Base-by-base conservation (phyloP, 176 grass and related monocot species). In the Oryza meridionalis region DNA sequence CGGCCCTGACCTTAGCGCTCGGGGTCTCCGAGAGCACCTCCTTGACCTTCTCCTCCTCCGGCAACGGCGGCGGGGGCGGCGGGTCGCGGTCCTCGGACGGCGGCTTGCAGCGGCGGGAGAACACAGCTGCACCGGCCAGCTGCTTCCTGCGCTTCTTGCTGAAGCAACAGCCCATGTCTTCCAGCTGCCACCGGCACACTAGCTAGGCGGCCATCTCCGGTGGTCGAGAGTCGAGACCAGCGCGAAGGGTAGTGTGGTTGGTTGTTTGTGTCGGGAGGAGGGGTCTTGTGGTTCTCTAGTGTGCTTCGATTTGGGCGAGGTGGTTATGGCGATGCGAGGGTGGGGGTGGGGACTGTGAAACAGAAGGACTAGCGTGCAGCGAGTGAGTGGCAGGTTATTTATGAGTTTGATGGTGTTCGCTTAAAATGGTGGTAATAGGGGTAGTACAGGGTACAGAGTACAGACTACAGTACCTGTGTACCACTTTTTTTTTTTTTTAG, bases 31-130 rank as follows among this genome's bases (percentile, higher is more conserved):
- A 95, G 45, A 95, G 87, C 69, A 98, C 95, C 83, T 98, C 95
- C 84, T 98, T 98, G 22, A 98, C 95, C 37, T 86, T 93, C 89
- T 98, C 95, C 85, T 92, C 95, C 82, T 87, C 95, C 76, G 87
- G 81, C 2, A 88, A 81, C 59, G 87, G 88, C 65, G 86, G 89
- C 0, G 84, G 55, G 7, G 83, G 86, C 44, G 83, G 86, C 44
- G 81, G 87, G 65, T 84, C 77, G 53, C 86, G 67, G 78, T 84
- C 47, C 51, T 84, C 90, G 70, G 43, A 46, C 51, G 16, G 51
- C 51, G 16, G 51, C 63, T 45, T 72, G 70, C 80, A 66, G 14
- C 71, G 66, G 44, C 69, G 46, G 11, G 47, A 8, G 55, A 64
- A 16, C 2, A 14, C 16, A 7, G 35, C 26, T 2, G 49, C 26